Conservation (phyloP, 2,329 filamentous ascomycete genomes). For the Verticillium dahliae region DNA sequence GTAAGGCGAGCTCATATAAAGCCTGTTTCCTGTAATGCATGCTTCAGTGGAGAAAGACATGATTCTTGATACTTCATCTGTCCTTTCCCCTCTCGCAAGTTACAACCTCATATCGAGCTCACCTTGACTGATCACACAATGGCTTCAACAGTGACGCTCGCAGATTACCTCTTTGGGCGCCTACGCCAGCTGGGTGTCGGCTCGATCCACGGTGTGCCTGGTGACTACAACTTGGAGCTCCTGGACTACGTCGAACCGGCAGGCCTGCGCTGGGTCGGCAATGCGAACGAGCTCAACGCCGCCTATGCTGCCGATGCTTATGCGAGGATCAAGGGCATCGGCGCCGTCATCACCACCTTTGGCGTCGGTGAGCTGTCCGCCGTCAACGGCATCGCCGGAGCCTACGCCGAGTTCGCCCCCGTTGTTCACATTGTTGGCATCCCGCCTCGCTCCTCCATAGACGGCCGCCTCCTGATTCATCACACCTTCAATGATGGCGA, state of each 20-base stretch:
- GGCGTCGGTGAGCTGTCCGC: constrained; percentile 53
- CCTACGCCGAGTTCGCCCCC: constrained; percentile 48
- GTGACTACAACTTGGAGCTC: constrained; percentile 30
- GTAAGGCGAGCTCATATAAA: no score
- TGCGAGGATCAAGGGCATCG: constrained; percentile 43
- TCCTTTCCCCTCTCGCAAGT: no score
- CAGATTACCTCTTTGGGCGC: constrained; percentile 55
- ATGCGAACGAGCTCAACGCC: constrained; percentile 52
- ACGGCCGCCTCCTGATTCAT: constrained; percentile 36
- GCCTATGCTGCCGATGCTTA: constrained; percentile 54
- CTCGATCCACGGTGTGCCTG: constrained; percentile 46
- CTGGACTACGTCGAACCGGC: constrained; percentile 29
- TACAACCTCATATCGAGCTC: not conserved
- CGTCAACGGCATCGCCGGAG: constrained; percentile 52
- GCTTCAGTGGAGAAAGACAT: no score
- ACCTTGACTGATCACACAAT: not conserved
- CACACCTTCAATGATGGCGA: constrained; percentile 52
- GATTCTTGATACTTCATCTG: no score
- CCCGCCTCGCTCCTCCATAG: constrained; percentile 35
- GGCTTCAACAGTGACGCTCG: constrained; percentile 33
- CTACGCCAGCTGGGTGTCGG: constrained; percentile 52
- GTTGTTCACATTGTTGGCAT: constrained; percentile 54
- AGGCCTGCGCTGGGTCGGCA: constrained; percentile 39
- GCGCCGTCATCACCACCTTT: constrained; percentile 49
- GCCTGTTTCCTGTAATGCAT: no score